Conservation (phyloP, 2,329 filamentous ascomycete genomes). For the Aspergillus brasiliensis region DNA sequence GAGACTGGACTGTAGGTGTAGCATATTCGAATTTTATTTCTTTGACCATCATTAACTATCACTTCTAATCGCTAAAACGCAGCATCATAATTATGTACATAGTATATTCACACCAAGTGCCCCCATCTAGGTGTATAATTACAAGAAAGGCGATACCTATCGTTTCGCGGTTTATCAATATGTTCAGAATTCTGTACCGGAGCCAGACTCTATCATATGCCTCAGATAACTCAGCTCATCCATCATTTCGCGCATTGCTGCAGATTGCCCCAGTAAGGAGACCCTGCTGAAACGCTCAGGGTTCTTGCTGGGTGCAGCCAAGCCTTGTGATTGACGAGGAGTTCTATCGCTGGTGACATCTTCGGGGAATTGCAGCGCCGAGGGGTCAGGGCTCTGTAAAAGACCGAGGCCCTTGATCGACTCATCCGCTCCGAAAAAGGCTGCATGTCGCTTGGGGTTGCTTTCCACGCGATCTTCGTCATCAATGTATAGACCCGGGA, state of each 20-base stretch:
- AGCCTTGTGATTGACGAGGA: not conserved
- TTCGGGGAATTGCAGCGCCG: conserved; percentile 26
- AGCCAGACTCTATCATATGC: conserved; percentile 46
- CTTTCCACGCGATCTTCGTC: conserved; percentile 35
- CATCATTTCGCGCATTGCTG: conserved; percentile 52
- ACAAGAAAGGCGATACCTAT: not conserved
- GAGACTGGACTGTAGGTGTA: not conserved
- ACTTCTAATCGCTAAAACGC: not conserved
- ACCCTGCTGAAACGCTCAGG: conserved; percentile 19
- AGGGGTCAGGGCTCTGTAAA: conserved; percentile 27
- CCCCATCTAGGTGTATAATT: not conserved
- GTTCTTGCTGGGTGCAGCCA: conserved; percentile 4
- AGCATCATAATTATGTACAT: not conserved
- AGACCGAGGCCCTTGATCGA: conserved; percentile 32
- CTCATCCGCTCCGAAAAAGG: conserved; percentile 36
- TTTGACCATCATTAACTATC: not conserved
- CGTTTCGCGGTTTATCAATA: not conserved
- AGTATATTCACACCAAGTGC: not conserved
- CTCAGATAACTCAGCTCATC: conserved; percentile 56
- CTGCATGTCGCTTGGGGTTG: conserved; percentile 41
- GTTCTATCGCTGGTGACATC: conserved; percentile 7
- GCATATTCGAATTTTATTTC: not conserved
- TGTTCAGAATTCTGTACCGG: conserved; percentile 18
- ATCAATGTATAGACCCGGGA: conserved; percentile 38
- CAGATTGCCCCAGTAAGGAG: conserved; percentile 32